These are phyloP conservation scores for Talinum fruticosum DNA, from an alignment of 148 eudicot genomes.

Conservation along the genomic window DNA sequence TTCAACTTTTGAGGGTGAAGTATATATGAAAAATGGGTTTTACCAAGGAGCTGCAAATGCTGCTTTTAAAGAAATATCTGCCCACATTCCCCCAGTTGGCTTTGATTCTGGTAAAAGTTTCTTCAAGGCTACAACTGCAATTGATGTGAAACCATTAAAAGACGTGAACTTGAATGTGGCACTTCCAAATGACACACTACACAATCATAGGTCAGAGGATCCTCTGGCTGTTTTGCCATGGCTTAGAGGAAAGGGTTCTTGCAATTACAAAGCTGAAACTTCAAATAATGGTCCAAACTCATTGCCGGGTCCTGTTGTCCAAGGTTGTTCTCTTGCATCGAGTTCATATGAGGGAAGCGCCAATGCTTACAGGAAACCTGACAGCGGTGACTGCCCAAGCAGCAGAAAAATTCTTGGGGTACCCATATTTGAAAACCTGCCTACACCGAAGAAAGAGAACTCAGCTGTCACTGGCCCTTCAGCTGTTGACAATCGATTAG, in stretches of 20 bases:
- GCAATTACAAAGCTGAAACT: constrained; percentile 27
- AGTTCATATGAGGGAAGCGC: too few species aligned
- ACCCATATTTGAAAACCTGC: constrained; percentile 44
- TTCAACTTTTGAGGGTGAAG: constrained; percentile 30
- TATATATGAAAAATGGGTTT: constrained; percentile 39
- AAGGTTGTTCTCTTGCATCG: too few species aligned
- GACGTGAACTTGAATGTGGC: constrained; percentile 54
- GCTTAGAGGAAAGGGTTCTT: constrained; percentile 45
- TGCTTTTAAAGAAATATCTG: constrained; percentile 33
- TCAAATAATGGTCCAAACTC: constrained; percentile 28
- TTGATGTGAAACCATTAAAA: constrained; percentile 38
- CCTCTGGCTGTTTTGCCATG: constrained; percentile 51
- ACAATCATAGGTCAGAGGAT: constrained; percentile 35
- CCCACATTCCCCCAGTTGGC: constrained; percentile 30
- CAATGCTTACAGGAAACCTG: constrained; percentile 13
- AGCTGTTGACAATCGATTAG: constrained; percentile 21
- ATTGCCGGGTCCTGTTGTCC: too few species aligned
- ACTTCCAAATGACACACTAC: constrained; percentile 35
- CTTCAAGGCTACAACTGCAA: constrained; percentile 27
- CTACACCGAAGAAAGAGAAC: constrained; percentile 32
- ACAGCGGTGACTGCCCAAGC: constrained; percentile 18
- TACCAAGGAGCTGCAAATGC: constrained; percentile 43
- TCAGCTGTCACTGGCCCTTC: constrained; percentile 33
- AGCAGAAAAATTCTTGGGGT: constrained; percentile 57
- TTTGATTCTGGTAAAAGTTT: constrained; percentile 35